Percentiles rank a stretch among this genome's conserved stretches.
These are phyloP conservation scores for Artemisia argyi DNA, from an alignment of 129 eudicot species.

Conservation along the genomic window DNA sequence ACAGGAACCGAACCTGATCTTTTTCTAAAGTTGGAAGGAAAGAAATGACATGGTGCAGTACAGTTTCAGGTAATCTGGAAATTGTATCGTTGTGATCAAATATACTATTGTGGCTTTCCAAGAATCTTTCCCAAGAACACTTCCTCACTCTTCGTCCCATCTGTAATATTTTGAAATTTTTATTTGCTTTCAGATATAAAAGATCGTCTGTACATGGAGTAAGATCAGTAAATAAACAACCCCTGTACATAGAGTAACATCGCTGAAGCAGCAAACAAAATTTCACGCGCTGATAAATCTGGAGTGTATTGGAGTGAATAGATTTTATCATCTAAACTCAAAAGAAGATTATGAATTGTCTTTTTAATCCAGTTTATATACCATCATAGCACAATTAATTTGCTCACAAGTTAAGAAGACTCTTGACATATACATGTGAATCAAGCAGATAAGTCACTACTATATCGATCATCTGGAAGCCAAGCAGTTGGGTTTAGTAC, in stretches of 20 bases:
- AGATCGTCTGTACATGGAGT: neutral
- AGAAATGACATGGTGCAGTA: slow-evolving; percentile 15
- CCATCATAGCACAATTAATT: neutral
- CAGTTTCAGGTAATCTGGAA: slow-evolving; percentile 24
- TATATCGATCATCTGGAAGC: too few species aligned
- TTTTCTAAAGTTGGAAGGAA: slow-evolving; percentile 14
- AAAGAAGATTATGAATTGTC: neutral
- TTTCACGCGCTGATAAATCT: neutral
- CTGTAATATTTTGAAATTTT: neutral
- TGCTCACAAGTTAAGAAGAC: too few species aligned
- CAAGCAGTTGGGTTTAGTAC: neutral
- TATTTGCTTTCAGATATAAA: neutral
- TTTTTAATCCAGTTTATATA: neutral
- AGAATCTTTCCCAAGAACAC: slow-evolving; percentile 20
- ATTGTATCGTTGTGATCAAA: slow-evolving; percentile 19
- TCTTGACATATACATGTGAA: neutral
- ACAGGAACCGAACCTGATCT: neutral
- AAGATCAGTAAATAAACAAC: too few species aligned
- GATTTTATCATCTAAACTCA: neutral
- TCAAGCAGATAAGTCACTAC: neutral
- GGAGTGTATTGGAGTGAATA: neutral
- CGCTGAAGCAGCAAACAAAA: neutral
- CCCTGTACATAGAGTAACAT: neutral
- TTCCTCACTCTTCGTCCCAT: neutral
- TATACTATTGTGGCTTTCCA: neutral